Evolutionary conservation across 1,139 yeast genomes (phyloP).

Genomic region (Yamadazyma triangularis): DNA sequence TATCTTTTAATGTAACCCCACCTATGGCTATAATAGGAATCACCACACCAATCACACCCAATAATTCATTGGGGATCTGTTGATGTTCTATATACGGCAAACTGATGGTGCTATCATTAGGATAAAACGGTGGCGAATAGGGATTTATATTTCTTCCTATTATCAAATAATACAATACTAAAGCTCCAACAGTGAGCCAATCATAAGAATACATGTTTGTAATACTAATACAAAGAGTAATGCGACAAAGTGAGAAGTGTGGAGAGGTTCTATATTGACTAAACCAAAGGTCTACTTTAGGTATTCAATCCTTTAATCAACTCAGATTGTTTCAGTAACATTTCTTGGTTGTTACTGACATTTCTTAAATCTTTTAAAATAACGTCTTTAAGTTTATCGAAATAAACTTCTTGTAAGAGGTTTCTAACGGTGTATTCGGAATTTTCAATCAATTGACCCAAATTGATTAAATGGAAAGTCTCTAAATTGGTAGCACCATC

Average conservation of each 20-base stretch:
- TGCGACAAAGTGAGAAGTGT: no score
- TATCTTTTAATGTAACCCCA: background rate
- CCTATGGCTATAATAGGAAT: background rate
- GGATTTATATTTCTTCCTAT: conserved; percentile 15
- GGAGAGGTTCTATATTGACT: no score
- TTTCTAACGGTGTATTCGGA: conserved; percentile 85
- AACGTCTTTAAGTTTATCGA: conserved; percentile 90
- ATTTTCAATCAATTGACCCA: conserved; percentile 85
- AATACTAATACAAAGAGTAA: no score
- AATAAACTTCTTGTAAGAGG: conserved; percentile 86
- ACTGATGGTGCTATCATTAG: conserved; percentile 28
- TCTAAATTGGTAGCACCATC: conserved; percentile 38
- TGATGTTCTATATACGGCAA: conserved; percentile 41
- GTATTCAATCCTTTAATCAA: conserved; percentile 41
- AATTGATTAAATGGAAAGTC: conserved; percentile 71
- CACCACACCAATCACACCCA: background rate
- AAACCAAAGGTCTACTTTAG: conserved; percentile 5
- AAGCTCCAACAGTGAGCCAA: conserved; percentile 2
- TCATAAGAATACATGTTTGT: no score
- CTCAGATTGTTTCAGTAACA: conserved; percentile 45
- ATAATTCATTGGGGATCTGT: conserved; percentile 20
- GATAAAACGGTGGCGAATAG: conserved; percentile 28
- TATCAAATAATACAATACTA: conserved; percentile 2
- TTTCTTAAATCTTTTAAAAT: conserved; percentile 64
- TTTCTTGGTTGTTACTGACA: conserved; percentile 33